Base-by-base conservation (phyloP, 1,284 basidiomycete genomes). In the Rhodotorula sp. region DNA sequence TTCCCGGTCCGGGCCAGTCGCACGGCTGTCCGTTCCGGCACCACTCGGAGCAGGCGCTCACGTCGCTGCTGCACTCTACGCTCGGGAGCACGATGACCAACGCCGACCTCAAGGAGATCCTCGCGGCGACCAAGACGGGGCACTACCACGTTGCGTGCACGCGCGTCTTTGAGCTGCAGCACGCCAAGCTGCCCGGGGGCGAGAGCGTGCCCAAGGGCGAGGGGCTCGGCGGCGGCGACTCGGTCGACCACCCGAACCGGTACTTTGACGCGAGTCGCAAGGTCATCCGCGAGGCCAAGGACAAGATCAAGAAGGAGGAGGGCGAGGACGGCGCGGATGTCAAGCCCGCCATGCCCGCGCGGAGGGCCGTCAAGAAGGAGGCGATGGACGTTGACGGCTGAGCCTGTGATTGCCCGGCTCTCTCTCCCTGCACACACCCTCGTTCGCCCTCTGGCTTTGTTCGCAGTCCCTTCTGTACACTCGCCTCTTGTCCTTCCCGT, bases 141-240 rank as follows among this genome's bases (percentile, higher is more conserved):
- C 93, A 97, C 81, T 97, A 90, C 81, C 96, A 99, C 80, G 90
- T 99, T 60, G 97, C 95, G 7, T 99, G 97, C 83, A 99, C 97
- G 25, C 86, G 95, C 23, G 91, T 99, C 49, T 99, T 95, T 82
- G 97, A 99, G 84, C 87, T 97, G 59, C 97, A 94, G 27, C 96
- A 99, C 81, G 83, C 85, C 23, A 78, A 83, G 56, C 84, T 84
- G 72, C 66, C 66, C 8, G 66, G 66, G 7, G 66, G 66, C 1
- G 42, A 14, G 27, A 90, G 90, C 12, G 87, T 97, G 68, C 90
- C 88, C 82, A 94, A 92, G 81, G 94, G 94, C 4, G 91, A 96
- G 45, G 96, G 96, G 0, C 45, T 97, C 60, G 92, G 93, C 8
- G 87, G 85, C 17, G 92, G 92, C 0, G 96, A 97, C 80, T 92